phyloP scores from a whole-genome alignment of 2,329 filamentous ascomycete genomes.

The Lachnellula occidentalis region DNA sequence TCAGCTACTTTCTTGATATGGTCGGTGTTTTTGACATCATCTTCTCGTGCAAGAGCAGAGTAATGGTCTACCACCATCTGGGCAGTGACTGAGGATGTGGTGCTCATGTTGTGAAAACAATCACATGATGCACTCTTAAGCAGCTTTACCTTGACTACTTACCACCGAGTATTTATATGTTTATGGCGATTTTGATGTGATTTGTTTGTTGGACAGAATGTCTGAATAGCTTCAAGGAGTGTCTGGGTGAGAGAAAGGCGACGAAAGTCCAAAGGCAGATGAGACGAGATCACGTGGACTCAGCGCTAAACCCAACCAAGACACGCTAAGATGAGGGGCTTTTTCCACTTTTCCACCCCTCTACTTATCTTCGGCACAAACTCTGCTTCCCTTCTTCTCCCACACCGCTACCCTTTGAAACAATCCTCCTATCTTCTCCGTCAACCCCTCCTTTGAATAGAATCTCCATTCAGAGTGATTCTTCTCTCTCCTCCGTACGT shows the following conservation, averaged over 20 bases:
- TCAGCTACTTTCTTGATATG: slow-evolving; percentile 36
- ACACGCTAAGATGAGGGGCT: no score
- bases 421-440: neutral
- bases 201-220: no score
- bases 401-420: neutral
- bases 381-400: neutral
- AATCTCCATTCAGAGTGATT: neutral
- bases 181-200: no score
- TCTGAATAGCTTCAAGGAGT: no score
- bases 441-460: neutral
- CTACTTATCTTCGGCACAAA: neutral
- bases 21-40: neutral
- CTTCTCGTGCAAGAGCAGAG: slow-evolving; percentile 6
- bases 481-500: neutral
- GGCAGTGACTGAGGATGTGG: neutral
- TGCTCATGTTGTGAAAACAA: neutral
- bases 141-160: no score
- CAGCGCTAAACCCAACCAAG: neutral
- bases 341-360: neutral
- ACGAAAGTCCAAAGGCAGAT: neutral
- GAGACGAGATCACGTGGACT: neutral
- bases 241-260: neutral
- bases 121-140: no score
- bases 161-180: no score
- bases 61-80: slow-evolving; percentile 6